Evolutionary conservation across 768 basidiomycete species (phyloP).

Genomic region (Tricholoma furcatifolium): DNA sequence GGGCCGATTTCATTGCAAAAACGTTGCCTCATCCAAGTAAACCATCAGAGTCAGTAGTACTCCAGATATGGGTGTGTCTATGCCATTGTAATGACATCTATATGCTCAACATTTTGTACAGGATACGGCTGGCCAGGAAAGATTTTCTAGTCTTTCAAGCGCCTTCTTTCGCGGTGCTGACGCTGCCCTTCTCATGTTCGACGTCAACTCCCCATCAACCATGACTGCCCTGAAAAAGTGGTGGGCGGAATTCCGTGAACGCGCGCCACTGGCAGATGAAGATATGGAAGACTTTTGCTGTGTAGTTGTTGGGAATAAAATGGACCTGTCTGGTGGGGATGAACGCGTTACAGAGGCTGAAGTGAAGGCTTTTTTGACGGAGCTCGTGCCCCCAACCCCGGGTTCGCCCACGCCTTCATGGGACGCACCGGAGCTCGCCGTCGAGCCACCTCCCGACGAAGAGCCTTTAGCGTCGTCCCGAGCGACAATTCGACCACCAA

Average conservation of each 20-base stretch:
- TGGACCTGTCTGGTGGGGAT: constrained; percentile 45
- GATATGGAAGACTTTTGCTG: constrained; percentile 65
- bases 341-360: constrained; percentile 35
- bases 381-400: constrained; percentile 47
- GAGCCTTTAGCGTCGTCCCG: constrained; percentile 22
- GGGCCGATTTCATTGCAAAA: constrained; percentile 86
- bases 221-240: constrained; percentile 62
- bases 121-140: constrained; percentile 88
- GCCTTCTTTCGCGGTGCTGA: constrained; percentile 88
- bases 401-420: constrained; percentile 16
- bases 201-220: constrained; percentile 66
- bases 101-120: constrained; percentile 22
- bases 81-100: neutral
- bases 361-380: constrained; percentile 53
- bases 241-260: constrained; percentile 75
- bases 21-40: constrained; percentile 59
- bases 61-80: constrained; percentile 58
- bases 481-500: constrained; percentile 19
- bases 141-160: constrained; percentile 77
- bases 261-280: constrained; percentile 65
- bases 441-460: neutral
- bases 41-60: constrained; percentile 53
- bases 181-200: constrained; percentile 79
- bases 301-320: constrained; percentile 80
- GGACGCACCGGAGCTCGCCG: neutral